Evolutionary conservation across 768 basidiomycete species (phyloP), one percentile per base, ranked within the genome.

Genomic region (Tricholoma terreum): DNA sequence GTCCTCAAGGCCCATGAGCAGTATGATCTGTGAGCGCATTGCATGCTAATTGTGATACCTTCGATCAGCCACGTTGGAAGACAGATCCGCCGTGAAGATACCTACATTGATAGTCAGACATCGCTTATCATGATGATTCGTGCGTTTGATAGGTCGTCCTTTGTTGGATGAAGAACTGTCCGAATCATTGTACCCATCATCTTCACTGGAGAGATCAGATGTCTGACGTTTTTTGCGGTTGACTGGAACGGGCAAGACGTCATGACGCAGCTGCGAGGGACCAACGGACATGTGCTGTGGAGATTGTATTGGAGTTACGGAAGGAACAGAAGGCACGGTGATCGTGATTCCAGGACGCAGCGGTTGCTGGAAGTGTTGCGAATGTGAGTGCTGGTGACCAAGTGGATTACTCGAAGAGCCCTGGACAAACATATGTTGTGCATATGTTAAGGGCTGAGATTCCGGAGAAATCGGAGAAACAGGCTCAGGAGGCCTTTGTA

Each of bases 71-170:
- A 52, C 5, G 40, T 22, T 40, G 14, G 27, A 48, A 49, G 30
- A 54, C 33, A 43, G 24, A 17, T 9, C 17, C 1, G 40, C 2
- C 27, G 57, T 58, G 48, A 51, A 48, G 14, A 14, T 45, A 68
- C 74, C 61, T 68, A 87, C 89, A 66, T 89, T 84, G 21, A 90
- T 83, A 0, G 87, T 90, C 36, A 86, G 74, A 69, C 82, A 84
- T 10, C 83, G 80, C 40, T 66, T 82, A 67, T 89, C 87, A 60
- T 85, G 87, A 52, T 85, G 83, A 59, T 80, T 87, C 17, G 63
- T 67, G 21, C 88, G 77, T 58, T 79, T 80, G 36, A 67, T 52
- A 0, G 74, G 79, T 3, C 68, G 72, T 19, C 63, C 68, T 8
- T 62, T 59, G 22, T 62, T 58, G 8, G 72, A 67, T 15, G 67